Conservation (phyloP, 305 asterid species). For the Fraxinus latifolia region DNA sequence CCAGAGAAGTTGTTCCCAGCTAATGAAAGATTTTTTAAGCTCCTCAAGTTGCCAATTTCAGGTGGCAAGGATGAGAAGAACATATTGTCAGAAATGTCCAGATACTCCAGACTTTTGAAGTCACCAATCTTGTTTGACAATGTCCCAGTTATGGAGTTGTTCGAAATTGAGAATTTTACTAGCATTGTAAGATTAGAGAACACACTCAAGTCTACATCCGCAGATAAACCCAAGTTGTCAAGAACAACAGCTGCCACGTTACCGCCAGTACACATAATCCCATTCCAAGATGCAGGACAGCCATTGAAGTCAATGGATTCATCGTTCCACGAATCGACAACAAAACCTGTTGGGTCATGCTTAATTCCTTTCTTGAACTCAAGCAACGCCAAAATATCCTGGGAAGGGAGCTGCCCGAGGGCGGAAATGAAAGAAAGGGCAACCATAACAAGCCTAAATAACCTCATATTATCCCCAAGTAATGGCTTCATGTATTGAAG, state of each 20-base stretch:
- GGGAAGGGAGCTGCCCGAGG: constrained; percentile 86
- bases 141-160: constrained; percentile 73
- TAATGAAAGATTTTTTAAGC: constrained; percentile 67
- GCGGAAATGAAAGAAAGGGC: constrained; percentile 45
- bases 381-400: constrained; percentile 69
- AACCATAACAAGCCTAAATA: constrained; percentile 45
- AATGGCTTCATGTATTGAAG: not conserved
- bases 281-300: constrained; percentile 97
- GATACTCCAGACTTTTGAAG: constrained; percentile 68
- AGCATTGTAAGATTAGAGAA: constrained; percentile 80
- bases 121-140: constrained; percentile 49
- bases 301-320: constrained; percentile 93
- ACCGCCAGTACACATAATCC: constrained; percentile 83
- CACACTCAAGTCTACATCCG: constrained; percentile 64
- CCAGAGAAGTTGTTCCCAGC: constrained; percentile 89
- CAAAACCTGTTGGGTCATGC: constrained; percentile 88
- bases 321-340: constrained; percentile 84
- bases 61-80: constrained; percentile 71
- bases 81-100: constrained; percentile 71
- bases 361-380: constrained; percentile 88
- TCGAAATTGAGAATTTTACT: constrained; percentile 77
- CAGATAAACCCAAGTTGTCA: constrained; percentile 64
- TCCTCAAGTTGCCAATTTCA: constrained; percentile 55
- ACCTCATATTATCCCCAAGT: constrained; percentile 47
- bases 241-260: constrained; percentile 89